Base-by-base conservation (phyloP, 345 rosid species). In the Tarenaya hassleriana region DNA sequence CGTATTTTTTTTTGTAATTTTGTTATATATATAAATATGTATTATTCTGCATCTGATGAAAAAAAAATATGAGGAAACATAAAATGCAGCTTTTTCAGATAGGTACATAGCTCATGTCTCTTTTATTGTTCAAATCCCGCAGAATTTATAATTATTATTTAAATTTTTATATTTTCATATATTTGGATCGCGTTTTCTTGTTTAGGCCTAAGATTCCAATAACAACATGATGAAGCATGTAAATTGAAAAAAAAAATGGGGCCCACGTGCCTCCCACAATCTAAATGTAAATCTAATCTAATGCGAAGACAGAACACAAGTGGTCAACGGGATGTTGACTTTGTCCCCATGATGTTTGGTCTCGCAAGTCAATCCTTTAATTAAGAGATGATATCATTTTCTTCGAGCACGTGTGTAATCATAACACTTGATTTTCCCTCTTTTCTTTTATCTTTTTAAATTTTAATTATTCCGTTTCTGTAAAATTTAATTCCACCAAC, bases 401-500 rank as follows among this genome's bases (percentile, higher is more conserved):
- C 56, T 10, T 40, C 13, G 7, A 66, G 66, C 87, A 73, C 87
- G 87, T 75, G 83, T 71, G 79, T 77, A 61, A 73, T 77, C 70
- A 77, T 66, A 40, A 52, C 61, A 62, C 70, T 50, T 58, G 50
- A 27, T 67, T 63, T 32, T 49, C 14, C 0, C 6, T 5, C 16
- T 29, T 37, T 8, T 8, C 4, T 18, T 34, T 37, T 43, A 33
- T 7, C 35, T 34, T 10, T 19, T 10, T 11, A n/a, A n/a, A n/a
- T 55, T 41, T 12, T 40, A 34, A 14, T n/a, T 31, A 15, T 55
- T 37, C 40, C 39, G 31, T 40, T 48, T 10, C 21, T 35, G 11
- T 35, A 10, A 24, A 2, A 24, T 24, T 24, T 2, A 24, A 24
- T 24, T 5, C 29, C 29, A 24, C 29, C 29, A 24, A 24, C 29